Conservation (phyloP, 2,329 filamentous ascomycete species). For the Ceratocystis lukuohia region DNA sequence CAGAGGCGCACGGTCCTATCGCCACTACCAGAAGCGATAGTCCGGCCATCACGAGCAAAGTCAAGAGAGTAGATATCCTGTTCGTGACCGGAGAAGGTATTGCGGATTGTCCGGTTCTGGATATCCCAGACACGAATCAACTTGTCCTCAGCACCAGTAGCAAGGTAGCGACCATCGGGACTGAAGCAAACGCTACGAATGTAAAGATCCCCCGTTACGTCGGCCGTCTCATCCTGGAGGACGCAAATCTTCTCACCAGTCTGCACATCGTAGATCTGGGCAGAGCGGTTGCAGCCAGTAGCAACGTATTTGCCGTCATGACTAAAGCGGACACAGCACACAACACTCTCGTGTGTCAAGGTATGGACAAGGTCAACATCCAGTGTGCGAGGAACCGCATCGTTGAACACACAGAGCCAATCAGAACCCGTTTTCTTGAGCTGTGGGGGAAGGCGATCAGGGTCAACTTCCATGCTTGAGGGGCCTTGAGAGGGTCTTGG, state of each 20-base stretch:
- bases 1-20: constrained; percentile 90
- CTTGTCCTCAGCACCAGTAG: constrained; percentile 95
- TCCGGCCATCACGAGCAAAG: constrained; percentile 83
- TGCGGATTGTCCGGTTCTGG: constrained; percentile 64
- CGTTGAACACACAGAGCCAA: constrained; percentile 97
- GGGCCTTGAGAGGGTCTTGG: constrained; percentile 28
- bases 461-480: constrained; percentile 54
- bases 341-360: constrained; percentile 84
- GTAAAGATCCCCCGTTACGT: constrained; percentile 83
- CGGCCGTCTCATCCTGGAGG: constrained; percentile 75
- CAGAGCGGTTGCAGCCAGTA: constrained; percentile 94
- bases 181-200: constrained; percentile 98
- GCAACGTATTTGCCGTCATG: constrained; percentile 90
- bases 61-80: constrained; percentile 97
- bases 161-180: constrained; percentile 83
- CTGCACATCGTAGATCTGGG: constrained; percentile 94
- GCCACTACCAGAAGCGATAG: constrained; percentile 89
- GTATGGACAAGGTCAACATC: constrained; percentile 94
- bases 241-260: constrained; percentile 79
- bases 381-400: constrained; percentile 71
- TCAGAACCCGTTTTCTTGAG: constrained; percentile 81
- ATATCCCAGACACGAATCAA: constrained; percentile 98
- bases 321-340: constrained; percentile 96
- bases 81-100: constrained; percentile 91
- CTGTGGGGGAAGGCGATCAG: constrained; percentile 69